Conservation (phyloP, 2,329 filamentous ascomycete genomes). For the Onygena corvina region DNA sequence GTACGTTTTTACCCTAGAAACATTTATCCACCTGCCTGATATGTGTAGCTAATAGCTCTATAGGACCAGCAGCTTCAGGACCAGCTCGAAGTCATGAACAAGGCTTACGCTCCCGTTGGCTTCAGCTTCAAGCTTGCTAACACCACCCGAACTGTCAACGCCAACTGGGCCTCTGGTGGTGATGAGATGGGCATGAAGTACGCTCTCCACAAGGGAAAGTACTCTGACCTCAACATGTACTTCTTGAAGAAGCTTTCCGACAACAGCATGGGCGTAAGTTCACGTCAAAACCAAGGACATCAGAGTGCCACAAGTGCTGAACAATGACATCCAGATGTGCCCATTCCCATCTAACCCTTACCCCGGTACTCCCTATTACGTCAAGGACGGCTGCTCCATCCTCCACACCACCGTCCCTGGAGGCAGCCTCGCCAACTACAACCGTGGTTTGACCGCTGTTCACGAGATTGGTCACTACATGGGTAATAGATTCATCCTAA, state of each 20-base stretch:
- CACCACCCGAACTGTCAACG: constrained; percentile 41
- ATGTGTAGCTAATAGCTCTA: not conserved
- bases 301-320: constrained; percentile 41
- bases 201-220: constrained; percentile 42
- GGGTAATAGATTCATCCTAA: constrained; percentile 17
- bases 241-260: constrained; percentile 43
- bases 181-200: constrained; percentile 43
- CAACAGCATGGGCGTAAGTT: constrained; percentile 16
- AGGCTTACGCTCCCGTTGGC: constrained; percentile 33
- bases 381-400: constrained; percentile 46
- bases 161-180: constrained; percentile 42
- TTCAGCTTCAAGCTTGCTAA: constrained; percentile 42
- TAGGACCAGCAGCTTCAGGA: constrained; percentile 10
- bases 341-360: constrained; percentile 26
- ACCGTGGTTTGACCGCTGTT: constrained; percentile 35
- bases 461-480: constrained; percentile 40
- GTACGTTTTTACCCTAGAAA: constrained; percentile 8
- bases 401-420: constrained; percentile 47
- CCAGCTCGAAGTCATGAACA: constrained; percentile 13
- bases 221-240: constrained; percentile 47
- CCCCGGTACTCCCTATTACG: constrained; percentile 33
- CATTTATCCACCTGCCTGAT: too few relatives aligned
- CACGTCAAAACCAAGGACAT: constrained; percentile 30
- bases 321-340: constrained; percentile 22
- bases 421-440: constrained; percentile 39